Evolutionary conservation across 2,329 filamentous ascomycete genomes (phyloP).

Genomic region (Botrytis tulipae): DNA sequence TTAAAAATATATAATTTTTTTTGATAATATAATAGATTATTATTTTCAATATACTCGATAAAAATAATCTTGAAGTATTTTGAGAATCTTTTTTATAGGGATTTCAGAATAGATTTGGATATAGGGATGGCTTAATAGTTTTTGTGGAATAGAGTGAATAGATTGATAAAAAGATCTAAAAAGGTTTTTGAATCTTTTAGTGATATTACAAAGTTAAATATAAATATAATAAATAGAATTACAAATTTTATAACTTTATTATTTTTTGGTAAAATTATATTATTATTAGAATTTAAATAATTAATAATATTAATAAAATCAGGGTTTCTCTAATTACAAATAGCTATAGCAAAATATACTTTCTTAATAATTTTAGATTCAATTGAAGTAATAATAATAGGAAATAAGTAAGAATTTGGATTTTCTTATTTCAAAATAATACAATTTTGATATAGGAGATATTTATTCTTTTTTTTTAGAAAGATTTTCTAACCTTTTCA

Average conservation of each 20-base stretch:
- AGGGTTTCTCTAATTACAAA: fast-evolving
- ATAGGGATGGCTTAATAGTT: fast-evolving
- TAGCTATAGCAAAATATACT: fast-evolving
- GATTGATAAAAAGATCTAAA: fast-evolving
- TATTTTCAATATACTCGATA: fast-evolving
- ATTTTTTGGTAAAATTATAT: too few relatives aligned
- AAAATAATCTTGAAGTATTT: too few relatives aligned
- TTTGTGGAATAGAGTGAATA: fast-evolving
- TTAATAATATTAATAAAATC: too few relatives aligned
- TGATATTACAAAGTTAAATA: fast-evolving
- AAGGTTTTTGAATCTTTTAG: fast-evolving
- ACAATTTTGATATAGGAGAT: fast-evolving
- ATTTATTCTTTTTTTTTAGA: fast-evolving
- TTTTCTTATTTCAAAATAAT: too few relatives aligned
- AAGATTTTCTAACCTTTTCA: too few relatives aligned
- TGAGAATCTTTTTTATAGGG: fast-evolving
- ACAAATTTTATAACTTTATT: too few relatives aligned
- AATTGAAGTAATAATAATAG: fast-evolving
- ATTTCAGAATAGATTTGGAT: too few relatives aligned
- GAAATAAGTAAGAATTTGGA: fast-evolving
- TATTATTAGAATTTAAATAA: too few relatives aligned
- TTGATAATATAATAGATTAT: too few relatives aligned
- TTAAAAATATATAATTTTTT: too few relatives aligned
- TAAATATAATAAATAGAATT: fast-evolving
- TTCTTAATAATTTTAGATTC: fast-evolving